Evolutionary conservation across 2,329 filamentous ascomycete species (phyloP), one percentile per base, ranked within the genome.

Genomic region (Penicillium psychrosexuale): DNA sequence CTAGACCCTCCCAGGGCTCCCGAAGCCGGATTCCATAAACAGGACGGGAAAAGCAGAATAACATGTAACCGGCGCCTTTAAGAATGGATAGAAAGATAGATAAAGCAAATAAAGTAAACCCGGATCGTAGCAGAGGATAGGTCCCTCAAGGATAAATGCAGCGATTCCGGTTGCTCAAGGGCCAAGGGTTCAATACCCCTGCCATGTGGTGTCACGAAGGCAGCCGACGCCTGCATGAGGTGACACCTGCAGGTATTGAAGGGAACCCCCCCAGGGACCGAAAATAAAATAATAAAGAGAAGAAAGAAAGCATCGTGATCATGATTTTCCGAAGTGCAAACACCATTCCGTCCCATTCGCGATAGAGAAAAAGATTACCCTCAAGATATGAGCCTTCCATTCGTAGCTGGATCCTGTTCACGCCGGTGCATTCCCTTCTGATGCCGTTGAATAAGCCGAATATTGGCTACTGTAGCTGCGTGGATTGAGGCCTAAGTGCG

Each of bases 41-140:
- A 49, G 24, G 33, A 28, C 30, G 30, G 11, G 24, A 33, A 22
- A 53, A 42, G 11, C 31, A 52, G 8, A 15, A 39, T 61, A 64
- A 57, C 59, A 65, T 63, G 64, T 63, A 64, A 58, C 61, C 59
- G 47, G 57, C 63, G 63, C 66, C 62, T 43, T 53, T 60, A 61
- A 52, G 56, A 59, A 61, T 56, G 46, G 30, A 55, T 43, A 60
- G 44, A 58, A 59, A 36, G 49, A 63, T 57, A 64, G 55, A 64
- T 60, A 61, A 61, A 53, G 54, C 51, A 57, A 53, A 61, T 58
- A 58, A 48, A 59, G 65, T 55, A 55, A 44, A 49, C 12, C 36
- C 46, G 47, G 13, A 31, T 27, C 15, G 37, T 15, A 28, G 28
- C 36, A n/a, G 46, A 15, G 37, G 19, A 34, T 28, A 17, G 30